Base-by-base conservation (phyloP, 345 rosid species). In the Eucalyptus pauciflora region DNA sequence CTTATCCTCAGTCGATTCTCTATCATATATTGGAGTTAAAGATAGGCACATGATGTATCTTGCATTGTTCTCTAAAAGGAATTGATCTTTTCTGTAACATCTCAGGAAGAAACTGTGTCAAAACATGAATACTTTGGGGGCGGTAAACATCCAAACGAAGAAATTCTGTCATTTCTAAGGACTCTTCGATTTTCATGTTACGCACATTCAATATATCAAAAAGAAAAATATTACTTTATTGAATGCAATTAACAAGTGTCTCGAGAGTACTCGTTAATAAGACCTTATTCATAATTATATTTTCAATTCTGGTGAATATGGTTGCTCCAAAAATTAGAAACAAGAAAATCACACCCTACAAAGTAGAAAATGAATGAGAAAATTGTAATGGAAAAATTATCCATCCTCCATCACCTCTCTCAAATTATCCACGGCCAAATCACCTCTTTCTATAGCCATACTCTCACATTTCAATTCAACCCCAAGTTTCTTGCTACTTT, bases 291-390 rank as follows among this genome's bases (percentile, higher is more conserved):
- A 71, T 1, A 18, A 10, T 14, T 18, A 71, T 22, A 71, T 71
- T 7, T 5, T 1, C 2, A 2, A 33, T 33, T 33, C 3, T 3
- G 17, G 3, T 0, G 0, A n/a, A n/a, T n/a, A 37, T 4, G 8
- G 2, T 37, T 3, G 8, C 27, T 71, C 14, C 14, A 41, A 71
- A 37, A 71, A 18, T 71, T 2, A 71, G 4, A 71, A 18, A 71
- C 41, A 71, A 71, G 48, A 76, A 76, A 37, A 76, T 20, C 48
- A 11, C 27, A 76, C 46, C 83, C 48, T 76, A 6, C 15, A 20
- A 6, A 76, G 43, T 37, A 33, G 43, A 18, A 67, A n/a, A 31
- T 31, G 37, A 67, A 4, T 4, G 5, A 67, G 43, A 33, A n/a
- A 33, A 31, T 67, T 5, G 43, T 16, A 17, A 31, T 31, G n/a